A percentile compares a stretch with the other conserved stretches of the same genome.
Conservation (phyloP, 2,329 filamentous ascomycete genomes). For the Colletotrichum liaoningense region DNA sequence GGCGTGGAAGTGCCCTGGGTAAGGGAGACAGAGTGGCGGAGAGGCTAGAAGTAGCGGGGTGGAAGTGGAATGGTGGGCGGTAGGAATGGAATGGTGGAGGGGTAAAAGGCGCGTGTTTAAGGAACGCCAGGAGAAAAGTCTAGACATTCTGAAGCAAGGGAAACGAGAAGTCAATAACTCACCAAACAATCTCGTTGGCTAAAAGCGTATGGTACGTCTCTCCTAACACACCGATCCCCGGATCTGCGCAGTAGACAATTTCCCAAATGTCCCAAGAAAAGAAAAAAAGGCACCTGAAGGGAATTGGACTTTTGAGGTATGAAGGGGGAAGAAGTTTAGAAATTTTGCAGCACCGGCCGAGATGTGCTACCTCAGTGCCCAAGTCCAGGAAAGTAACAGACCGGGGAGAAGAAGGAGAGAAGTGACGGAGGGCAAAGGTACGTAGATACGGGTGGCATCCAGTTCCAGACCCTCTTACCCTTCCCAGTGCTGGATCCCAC, state of each 20-base stretch:
- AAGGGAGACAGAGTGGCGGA: neutral
- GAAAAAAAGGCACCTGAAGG: neutral
- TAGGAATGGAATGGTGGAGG: slow-evolving; percentile 26
- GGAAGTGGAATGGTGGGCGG: slow-evolving; percentile 5
- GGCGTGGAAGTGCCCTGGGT: neutral
- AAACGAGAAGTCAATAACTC: neutral
- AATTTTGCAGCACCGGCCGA: slow-evolving; percentile 6
- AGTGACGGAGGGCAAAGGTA: neutral
- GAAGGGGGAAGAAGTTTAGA: neutral
- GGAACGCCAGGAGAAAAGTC: slow-evolving; percentile 13
- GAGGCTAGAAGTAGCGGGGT: neutral
- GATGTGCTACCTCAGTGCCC: neutral
- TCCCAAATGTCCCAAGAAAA: neutral
- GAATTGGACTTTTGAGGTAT: neutral
- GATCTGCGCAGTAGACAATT: slow-evolving; percentile 7
- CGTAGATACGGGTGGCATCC: neutral
- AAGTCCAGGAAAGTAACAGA: neutral
- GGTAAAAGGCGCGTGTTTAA: slow-evolving; percentile 21
- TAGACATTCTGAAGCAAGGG: slow-evolving; percentile 23
- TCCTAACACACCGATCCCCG: slow-evolving; percentile 26
- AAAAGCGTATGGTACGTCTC: slow-evolving; percentile 3
- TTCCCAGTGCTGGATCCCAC: neutral
- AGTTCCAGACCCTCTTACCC: neutral
- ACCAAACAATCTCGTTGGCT: slow-evolving; percentile 25
- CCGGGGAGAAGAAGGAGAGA: neutral